phyloP scores from a whole-genome alignment of 768 basidiomycete species.

The Rhodosporidiobolus odoratus region DNA sequence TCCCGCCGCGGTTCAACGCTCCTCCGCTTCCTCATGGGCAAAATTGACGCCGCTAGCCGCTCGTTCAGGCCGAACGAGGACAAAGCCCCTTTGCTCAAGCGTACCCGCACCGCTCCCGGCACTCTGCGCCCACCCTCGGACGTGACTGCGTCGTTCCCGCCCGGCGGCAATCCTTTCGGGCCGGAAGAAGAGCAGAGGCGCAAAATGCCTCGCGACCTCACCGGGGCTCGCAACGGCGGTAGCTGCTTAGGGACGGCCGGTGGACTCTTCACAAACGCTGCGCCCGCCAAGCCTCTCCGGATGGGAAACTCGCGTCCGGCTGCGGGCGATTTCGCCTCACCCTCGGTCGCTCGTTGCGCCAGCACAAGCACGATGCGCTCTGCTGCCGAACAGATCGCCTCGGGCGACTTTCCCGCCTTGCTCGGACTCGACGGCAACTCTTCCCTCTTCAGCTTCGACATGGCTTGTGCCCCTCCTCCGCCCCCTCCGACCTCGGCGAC shows the following conservation, averaged over 20 bases:
- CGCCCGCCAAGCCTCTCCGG: background rate
- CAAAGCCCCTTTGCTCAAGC: background rate
- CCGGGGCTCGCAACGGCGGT: too few species aligned
- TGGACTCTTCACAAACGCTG: too few species aligned
- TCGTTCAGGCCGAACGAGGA: too few species aligned
- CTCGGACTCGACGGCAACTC: slow-evolving; percentile 1
- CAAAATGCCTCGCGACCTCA: too few species aligned
- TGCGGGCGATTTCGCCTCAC: background rate
- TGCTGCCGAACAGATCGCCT: background rate
- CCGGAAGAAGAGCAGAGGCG: too few species aligned
- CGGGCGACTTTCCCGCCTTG: background rate
- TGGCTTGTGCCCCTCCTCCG: background rate
- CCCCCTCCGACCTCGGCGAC: background rate
- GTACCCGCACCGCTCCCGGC: background rate
- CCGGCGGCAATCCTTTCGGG: too few species aligned
- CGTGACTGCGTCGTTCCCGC: background rate
- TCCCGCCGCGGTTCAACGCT: slow-evolving; percentile 1
- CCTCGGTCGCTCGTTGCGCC: background rate
- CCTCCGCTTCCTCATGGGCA: slow-evolving; percentile 1
- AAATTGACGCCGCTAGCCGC: background rate
- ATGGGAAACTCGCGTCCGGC: background rate
- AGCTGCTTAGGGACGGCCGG: too few species aligned
- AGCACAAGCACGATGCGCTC: background rate
- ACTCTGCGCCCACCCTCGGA: background rate
- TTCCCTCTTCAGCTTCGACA: background rate